Percentiles rank a stretch among this genome's conserved stretches.
These are phyloP conservation scores for Thelonectria discophora DNA, from an alignment of 2,329 filamentous ascomycete genomes.

Conservation along the genomic window DNA sequence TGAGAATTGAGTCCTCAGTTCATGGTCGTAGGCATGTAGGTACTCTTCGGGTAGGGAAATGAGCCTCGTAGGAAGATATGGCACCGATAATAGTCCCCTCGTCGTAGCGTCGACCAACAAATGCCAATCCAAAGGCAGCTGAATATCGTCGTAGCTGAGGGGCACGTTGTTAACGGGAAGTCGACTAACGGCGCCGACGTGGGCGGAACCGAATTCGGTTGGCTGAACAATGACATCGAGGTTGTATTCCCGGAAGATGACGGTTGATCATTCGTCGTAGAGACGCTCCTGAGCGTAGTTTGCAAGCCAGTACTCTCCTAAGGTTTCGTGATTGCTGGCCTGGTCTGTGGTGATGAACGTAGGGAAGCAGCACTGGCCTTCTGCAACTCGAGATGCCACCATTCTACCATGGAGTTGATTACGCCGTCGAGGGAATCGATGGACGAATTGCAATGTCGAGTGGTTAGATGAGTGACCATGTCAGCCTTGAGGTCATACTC, in stretches of 20 bases:
- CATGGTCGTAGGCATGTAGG: not conserved
- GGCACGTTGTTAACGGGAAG: slow-evolving; percentile 1
- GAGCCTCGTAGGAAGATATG: slow-evolving; percentile 14
- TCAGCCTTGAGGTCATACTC: slow-evolving; percentile 13
- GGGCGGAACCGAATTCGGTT: not conserved
- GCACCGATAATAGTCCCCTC: slow-evolving; percentile 7
- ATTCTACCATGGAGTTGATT: not conserved
- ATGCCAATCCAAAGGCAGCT: slow-evolving; percentile 9
- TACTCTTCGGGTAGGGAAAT: slow-evolving; percentile 6
- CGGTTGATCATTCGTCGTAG: not conserved
- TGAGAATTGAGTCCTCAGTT: not conserved
- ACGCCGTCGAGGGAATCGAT: slow-evolving; percentile 2
- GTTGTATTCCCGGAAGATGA: not conserved
- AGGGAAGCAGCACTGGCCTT: not conserved
- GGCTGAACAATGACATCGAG: slow-evolving; percentile 12
- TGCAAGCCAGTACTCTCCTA: slow-evolving; percentile 8
- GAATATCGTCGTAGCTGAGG: slow-evolving; percentile 7
- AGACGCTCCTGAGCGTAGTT: slow-evolving; percentile 1
- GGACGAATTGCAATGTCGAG: not conserved
- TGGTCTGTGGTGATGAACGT: slow-evolving; percentile 8
- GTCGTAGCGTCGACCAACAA: slow-evolving; percentile 15
- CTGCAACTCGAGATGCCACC: not conserved
- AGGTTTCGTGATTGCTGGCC: not conserved
- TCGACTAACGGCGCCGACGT: slow-evolving; percentile 11
- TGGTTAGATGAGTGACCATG: slow-evolving; percentile 4